phyloP scores from a whole-genome alignment of 192 early-diverging fungal genomes.

The Coemansia sp. region DNA sequence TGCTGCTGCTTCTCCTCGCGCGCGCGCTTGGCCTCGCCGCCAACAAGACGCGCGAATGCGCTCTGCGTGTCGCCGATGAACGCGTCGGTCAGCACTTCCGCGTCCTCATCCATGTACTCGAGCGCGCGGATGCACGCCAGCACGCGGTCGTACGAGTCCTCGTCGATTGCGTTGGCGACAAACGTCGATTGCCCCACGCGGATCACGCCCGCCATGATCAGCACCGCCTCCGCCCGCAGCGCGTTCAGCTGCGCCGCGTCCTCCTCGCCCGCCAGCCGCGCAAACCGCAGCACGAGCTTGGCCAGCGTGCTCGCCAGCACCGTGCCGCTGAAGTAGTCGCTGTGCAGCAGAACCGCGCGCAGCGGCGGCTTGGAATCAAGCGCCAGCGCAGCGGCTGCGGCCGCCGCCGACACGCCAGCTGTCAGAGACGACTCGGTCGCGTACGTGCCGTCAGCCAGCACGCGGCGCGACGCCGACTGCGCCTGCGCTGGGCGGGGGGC shows the following conservation, averaged over 20 bases:
- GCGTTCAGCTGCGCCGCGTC: conserved; percentile 59
- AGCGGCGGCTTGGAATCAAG: conserved; percentile 40
- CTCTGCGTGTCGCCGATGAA: conserved; percentile 60
- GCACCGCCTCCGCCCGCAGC: conserved; percentile 91
- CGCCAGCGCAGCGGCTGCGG: conserved; percentile 47
- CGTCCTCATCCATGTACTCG: conserved; percentile 55
- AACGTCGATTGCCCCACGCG: conserved; percentile 88
- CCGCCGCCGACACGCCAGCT: conserved; percentile 29
- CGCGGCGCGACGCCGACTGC: conserved; percentile 55
- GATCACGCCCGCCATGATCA: conserved; percentile 95
- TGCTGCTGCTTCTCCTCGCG: conserved; percentile 37
- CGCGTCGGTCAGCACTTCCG: conserved; percentile 32
- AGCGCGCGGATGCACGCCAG: conserved; percentile 77
- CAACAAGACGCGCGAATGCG: conserved; percentile 55
- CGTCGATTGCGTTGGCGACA: conserved; percentile 84
- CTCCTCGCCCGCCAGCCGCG: conserved; percentile 7
- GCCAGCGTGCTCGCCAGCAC: conserved; percentile 86
- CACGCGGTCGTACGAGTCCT: conserved; percentile 93
- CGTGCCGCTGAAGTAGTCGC: conserved; percentile 89
- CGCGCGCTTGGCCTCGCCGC: conserved; percentile 61
- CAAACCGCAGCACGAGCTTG: conserved; percentile 83
- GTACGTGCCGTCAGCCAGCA: conserved; percentile 96
- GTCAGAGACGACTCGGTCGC: conserved; percentile 91
- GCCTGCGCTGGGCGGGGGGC: no score
- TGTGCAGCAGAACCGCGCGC: conserved; percentile 75